Evolutionary conservation across 768 basidiomycete genomes (phyloP), one percentile per base, ranked within the genome.

Genomic region (Russula virescens): DNA sequence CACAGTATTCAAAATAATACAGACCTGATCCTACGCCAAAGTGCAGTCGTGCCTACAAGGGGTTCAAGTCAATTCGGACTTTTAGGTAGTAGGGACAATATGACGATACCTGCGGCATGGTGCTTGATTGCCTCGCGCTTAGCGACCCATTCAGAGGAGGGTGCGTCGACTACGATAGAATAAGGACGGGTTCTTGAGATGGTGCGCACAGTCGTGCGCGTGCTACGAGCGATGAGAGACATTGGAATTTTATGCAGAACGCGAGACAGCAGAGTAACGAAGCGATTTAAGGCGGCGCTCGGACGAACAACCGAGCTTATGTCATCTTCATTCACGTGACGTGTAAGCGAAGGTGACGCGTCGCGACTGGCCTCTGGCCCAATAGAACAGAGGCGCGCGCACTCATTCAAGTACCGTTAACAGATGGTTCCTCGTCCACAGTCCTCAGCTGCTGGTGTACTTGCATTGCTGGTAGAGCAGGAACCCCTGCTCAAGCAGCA

Each of bases 11-110:
- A 13, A 47, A 47, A 31, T 14, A 9, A 40, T 7, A 71, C 81
- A 54, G 71, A 88, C 90, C 88, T 89, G 73, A 94, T 89, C 78
- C 86, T 91, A 71, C 89, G 85, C 91, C 91, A 94, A 67, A 94
- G 83, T 59, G 86, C 80, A 55, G 87, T 77, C 31, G 90, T 88
- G 62, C 85, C 91, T 94, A 69, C 42, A 58, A 47, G 43, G 28
- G 19, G 19, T 69, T 65, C 67, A 67, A 21, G 28, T 40, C 38
- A 58, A 62, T 63, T 66, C 49, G 60, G 60, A 48, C 43, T 57
- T 64, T 47, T 14, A 26, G 49, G 11, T 3, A 10, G 7, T 35
- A 18, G 46, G 56, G 5, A 2, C 31, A 38, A 43, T 10, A 35
- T 67, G 71, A 66, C 64, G 66, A 72, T 68, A 90, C 89, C 80